phyloP scores from a whole-genome alignment of 2,329 filamentous ascomycete genomes.

The Fragosphaeria purpurea region DNA sequence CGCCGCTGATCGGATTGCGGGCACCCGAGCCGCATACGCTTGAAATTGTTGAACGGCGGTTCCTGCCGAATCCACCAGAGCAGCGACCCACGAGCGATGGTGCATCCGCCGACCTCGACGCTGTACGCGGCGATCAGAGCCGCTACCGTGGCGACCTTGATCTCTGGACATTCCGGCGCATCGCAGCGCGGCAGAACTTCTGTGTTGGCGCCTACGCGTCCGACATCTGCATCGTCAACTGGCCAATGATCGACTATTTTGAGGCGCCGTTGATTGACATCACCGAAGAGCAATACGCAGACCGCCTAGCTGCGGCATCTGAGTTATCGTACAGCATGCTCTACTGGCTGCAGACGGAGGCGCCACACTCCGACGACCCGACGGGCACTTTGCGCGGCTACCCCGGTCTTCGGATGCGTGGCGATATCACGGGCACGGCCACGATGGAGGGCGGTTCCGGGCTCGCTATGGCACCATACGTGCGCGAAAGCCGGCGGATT shows the following conservation, averaged over 20 bases:
- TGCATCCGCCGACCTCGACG: too few species aligned
- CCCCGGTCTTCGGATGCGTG: conserved; percentile 17
- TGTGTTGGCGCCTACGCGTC: conserved; percentile 14
- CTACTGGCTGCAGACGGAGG: conserved; percentile 19
- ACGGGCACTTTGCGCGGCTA: conserved; percentile 10
- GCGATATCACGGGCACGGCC: conserved; percentile 18
- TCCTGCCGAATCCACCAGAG: conserved; percentile 16
- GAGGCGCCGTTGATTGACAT: conserved; percentile 20
- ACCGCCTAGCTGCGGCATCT: conserved; percentile 11
- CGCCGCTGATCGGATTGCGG: conserved; percentile 15
- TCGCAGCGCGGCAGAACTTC: conserved; percentile 17
- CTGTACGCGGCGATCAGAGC: conserved; percentile 15
- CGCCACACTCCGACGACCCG: conserved; percentile 16
- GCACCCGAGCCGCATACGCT: conserved; percentile 19
- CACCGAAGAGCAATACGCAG: conserved; percentile 12
- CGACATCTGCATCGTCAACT: conserved; percentile 20
- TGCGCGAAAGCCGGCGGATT: conserved; percentile 19
- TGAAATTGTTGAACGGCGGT: conserved; percentile 19
- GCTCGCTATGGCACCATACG: conserved; percentile 19
- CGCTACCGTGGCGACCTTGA: conserved; percentile 19
- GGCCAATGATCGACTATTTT: conserved; percentile 22
- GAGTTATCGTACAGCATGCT: conserved; percentile 20
- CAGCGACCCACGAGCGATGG: conserved; percentile 12
- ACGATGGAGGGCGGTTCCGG: conserved; percentile 11
- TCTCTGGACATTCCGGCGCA: conserved; percentile 20